Base-by-base conservation (phyloP, 805 yeast genomes). In the Myxozyma melibiosi region DNA sequence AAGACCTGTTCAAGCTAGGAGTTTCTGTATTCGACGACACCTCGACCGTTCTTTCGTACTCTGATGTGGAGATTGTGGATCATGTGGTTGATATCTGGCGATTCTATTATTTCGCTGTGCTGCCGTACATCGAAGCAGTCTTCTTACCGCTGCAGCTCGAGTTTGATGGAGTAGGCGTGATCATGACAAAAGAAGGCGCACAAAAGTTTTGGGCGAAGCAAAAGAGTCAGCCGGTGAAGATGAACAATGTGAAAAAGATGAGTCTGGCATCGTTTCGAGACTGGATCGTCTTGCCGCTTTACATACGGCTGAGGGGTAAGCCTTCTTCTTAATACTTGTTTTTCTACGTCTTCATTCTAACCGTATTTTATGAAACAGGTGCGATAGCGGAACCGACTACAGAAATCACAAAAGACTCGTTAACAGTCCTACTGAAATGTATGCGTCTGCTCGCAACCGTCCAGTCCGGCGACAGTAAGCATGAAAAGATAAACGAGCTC, bases 111-210 rank as follows among this genome's bases (percentile, higher is more conserved):
- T 73, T 74, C n/a, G 76, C 78, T 37, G 77, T 83, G 1, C 76
- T 80, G 50, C 83, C 82, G 51, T 83, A 83, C 65, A 71, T 85
- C 18, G 79, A 83, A 57, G 86, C 86, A 0, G 78, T 83, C 0
- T 78, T 86, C 46, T 62, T 84, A 33, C 91, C 91, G 0, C 65
- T 86, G 22, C 84, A 82, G 55, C 65, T 73, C 18, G 84, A 79
- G 52, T 69, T 80, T 48, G 77, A 75, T 37, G 82, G 78, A 4
- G 70, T 67, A 0, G 79, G 80, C 3, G 74, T 73, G 44, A 71
- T 74, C 20, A 55, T 73, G 45, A 56, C 65, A n/a, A 58, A 64
- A 1, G 76, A 74, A 39, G 74, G 76, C 6, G 71, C 73, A 2
- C 53, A 61, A n/a, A 68, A 67, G 44, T 75, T 69, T 58, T 74